A percentile compares a stretch with the other conserved stretches of the same genome.
These are phyloP conservation scores for Ogataea philodendri DNA, from an alignment of 805 yeast genomes.

Conservation along the genomic window DNA sequence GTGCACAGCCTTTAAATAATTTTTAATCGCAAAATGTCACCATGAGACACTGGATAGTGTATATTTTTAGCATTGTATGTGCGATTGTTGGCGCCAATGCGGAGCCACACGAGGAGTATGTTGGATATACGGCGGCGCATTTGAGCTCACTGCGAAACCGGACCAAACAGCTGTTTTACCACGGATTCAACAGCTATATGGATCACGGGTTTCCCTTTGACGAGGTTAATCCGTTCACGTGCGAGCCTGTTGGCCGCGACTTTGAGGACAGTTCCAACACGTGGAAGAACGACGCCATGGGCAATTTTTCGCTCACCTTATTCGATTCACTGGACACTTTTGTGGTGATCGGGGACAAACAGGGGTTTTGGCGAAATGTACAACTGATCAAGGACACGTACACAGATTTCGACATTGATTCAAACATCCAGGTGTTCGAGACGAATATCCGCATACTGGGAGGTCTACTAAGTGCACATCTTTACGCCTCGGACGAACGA, in stretches of 20 bases:
- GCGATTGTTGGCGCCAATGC: no score
- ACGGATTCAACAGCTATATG: conserved; percentile 73
- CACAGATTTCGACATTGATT: conserved; percentile 55
- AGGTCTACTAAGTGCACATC: conserved; percentile 74
- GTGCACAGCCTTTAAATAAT: conserved; percentile 1
- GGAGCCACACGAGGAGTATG: no score
- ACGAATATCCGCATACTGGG: conserved; percentile 80
- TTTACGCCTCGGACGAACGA: conserved; percentile 55
- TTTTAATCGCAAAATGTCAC: conserved; percentile 2
- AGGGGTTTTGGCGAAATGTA: conserved; percentile 48
- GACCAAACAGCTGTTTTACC: conserved; percentile 59
- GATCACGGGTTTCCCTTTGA: conserved; percentile 75
- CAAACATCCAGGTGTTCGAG: conserved; percentile 86
- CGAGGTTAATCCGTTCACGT: conserved; percentile 72
- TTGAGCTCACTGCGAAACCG: conserved; percentile 35
- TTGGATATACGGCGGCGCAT: conserved; percentile 2
- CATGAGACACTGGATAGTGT: conserved; percentile 1
- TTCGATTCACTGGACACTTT: conserved; percentile 79
- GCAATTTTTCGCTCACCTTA: conserved; percentile 76
- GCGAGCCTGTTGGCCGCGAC: conserved; percentile 69
- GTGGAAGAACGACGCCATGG: conserved; percentile 77
- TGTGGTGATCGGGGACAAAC: conserved; percentile 65
- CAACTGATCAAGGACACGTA: conserved; percentile 37
- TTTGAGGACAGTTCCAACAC: conserved; percentile 49
- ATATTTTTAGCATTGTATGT: background rate